Evolutionary conservation across 73 alveolate species (phyloP), one percentile per base, ranked within the genome.

Genomic region (Paramecium caudatum): DNA sequence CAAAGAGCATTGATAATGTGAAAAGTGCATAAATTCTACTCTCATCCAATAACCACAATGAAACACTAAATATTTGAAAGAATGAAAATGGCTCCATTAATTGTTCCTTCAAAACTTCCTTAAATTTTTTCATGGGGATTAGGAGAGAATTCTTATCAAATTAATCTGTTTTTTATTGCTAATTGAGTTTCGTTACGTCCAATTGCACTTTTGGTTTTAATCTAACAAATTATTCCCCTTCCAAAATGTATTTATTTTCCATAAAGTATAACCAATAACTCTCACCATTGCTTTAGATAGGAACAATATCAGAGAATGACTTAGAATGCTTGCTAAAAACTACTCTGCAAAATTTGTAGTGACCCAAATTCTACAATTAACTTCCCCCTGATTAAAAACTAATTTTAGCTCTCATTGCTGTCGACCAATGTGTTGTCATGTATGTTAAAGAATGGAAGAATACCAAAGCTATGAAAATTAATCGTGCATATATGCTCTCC

Each of bases 41-140:
- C 82, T 98, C 99, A 92, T 98, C 99, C 74, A 98, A 92, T 8
- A 98, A 95, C 99, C 99, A 98, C 61, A 98, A 92, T 5, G 96
- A 93, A 27, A 96, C 97, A 93, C 99, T 95, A 93, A 98, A 98
- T 65, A 98, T 85, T 90, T 98, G 95, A 91, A 98, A 98, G 15
- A 98, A 98, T 55, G 98, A 98, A 95, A 98, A 98, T 3, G 99
- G 99, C 47, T 86, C 93, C 93, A 86, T 86, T 17, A 86, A 43
- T 86, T 86, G 65, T 23, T 86, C 93, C 25, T 86, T 86, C 32
- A 86, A 86, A 1, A 86, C 88, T 17, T 86, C 93, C 15, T 70
- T 55, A 15, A 86, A 86, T 27, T 86, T 86, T 25, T 78, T 86
- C 81, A 86, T 86, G 6, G 93, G 93, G 10, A 86, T 63, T 37